phyloP scores from a whole-genome alignment of 345 rosid genomes.

The Salix arbutifolia region DNA sequence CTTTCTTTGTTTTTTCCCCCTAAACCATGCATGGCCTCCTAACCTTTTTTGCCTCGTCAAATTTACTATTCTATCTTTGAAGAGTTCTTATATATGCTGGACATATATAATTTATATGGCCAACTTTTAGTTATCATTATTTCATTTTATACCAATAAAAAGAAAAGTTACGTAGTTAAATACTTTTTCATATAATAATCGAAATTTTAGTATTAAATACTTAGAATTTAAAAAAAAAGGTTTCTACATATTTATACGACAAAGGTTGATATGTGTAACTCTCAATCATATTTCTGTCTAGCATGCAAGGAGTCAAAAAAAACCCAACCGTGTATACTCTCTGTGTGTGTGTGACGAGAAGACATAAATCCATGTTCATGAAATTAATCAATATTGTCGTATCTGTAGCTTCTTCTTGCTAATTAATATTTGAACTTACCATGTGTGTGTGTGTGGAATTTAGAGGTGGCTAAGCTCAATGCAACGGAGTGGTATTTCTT shows the following conservation, averaged over 20 bases:
- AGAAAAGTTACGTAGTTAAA: neutral
- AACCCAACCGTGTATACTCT: neutral
- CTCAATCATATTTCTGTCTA: neutral
- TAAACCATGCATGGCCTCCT: neutral
- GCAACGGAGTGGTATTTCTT: conserved; percentile 97
- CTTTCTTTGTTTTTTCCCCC: neutral
- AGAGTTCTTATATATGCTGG: too few relatives aligned
- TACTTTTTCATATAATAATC: neutral
- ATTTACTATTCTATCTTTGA: too few relatives aligned
- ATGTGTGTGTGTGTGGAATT: neutral
- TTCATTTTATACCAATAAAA: neutral
- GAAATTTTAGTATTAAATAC: too few relatives aligned
- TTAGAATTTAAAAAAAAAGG: neutral
- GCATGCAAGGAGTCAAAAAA: neutral
- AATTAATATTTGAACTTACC: conserved; percentile 1
- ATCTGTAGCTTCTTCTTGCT: neutral
- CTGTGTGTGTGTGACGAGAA: neutral
- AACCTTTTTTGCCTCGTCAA: neutral
- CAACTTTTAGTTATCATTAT: neutral
- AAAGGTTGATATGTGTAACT: neutral
- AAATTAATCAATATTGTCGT: conserved; percentile 14
- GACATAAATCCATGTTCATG: conserved; percentile 18
- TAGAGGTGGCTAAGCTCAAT: conserved; percentile 92
- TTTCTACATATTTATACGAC: neutral
- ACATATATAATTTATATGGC: neutral